phyloP scores from a whole-genome alignment of 202 grass and related monocot genomes.

The Zoysia matrella region DNA sequence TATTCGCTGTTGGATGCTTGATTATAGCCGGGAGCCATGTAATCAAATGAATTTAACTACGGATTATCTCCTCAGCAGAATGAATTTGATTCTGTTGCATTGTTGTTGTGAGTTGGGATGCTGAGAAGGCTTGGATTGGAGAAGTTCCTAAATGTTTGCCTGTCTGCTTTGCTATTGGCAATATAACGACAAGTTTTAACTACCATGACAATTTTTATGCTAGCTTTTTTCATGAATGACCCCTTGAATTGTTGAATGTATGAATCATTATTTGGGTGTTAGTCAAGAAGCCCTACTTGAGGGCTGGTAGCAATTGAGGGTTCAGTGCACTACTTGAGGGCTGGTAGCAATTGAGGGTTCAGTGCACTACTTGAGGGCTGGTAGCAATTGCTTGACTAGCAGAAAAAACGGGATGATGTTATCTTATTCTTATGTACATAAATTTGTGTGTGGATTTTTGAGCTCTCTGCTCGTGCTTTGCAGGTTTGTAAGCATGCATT shows the following conservation, averaged over 20 bases:
- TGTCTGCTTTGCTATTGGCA: not conserved
- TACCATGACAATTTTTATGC: no score
- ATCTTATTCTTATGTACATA: not conserved
- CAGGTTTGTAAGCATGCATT: slow-evolving; percentile 98
- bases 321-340: not conserved
- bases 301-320: not conserved
- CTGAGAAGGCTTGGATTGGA: not conserved
- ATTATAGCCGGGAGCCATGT: not conserved
- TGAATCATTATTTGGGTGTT: not conserved
- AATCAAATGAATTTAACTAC: not conserved
- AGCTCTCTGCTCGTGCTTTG: slow-evolving; percentile 17
- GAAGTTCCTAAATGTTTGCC: no score
- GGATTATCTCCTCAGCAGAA: not conserved
- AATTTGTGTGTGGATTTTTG: slow-evolving; percentile 28
- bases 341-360: not conserved
- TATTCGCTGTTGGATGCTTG: not conserved
- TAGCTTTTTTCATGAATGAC: not conserved
- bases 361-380: not conserved
- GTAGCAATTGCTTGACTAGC: slow-evolving; percentile 3
- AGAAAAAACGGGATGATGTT: not conserved
- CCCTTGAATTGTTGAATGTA: not conserved
- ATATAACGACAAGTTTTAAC: not conserved
- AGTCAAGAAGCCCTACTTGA: no score
- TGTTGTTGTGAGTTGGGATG: not conserved
- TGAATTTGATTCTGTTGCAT: not conserved